Conservation (phyloP, 768 basidiomycete species). For the Leccinum broughii region DNA sequence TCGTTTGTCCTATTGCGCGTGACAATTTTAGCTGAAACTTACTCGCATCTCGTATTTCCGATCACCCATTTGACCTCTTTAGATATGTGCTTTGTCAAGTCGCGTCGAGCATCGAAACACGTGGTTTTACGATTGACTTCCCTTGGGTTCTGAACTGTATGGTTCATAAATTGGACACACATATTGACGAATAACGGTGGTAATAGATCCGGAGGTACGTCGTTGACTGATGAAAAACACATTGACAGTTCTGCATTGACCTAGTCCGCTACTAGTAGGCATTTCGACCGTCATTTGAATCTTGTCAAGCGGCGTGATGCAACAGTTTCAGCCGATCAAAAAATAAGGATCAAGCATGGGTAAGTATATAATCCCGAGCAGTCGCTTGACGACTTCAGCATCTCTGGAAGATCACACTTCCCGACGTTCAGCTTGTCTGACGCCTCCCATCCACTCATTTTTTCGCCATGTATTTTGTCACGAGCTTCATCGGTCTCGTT, state of each 20-base stretch:
- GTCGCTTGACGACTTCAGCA: neutral
- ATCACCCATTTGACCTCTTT: neutral
- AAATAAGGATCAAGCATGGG: neutral
- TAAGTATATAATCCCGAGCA: neutral
- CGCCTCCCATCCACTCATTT: neutral
- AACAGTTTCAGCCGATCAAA: neutral
- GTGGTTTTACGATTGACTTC: neutral
- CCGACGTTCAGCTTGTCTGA: neutral
- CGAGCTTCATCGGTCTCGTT: neutral
- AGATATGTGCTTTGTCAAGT: neutral
- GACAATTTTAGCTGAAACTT: neutral
- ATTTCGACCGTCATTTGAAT: neutral
- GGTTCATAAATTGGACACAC: neutral
- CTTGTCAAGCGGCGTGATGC: neutral
- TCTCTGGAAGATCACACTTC: neutral
- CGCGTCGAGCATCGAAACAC: neutral
- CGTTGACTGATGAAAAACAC: neutral
- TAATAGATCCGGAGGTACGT: neutral
- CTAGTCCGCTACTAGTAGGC: neutral
- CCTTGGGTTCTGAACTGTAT: neutral
- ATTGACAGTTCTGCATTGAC: neutral
- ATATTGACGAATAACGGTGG: neutral
- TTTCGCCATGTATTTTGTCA: neutral
- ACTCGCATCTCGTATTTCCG: neutral
- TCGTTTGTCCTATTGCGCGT: neutral